Conservation (phyloP, 768 basidiomycete genomes). For the Tulasnella sp. region DNA sequence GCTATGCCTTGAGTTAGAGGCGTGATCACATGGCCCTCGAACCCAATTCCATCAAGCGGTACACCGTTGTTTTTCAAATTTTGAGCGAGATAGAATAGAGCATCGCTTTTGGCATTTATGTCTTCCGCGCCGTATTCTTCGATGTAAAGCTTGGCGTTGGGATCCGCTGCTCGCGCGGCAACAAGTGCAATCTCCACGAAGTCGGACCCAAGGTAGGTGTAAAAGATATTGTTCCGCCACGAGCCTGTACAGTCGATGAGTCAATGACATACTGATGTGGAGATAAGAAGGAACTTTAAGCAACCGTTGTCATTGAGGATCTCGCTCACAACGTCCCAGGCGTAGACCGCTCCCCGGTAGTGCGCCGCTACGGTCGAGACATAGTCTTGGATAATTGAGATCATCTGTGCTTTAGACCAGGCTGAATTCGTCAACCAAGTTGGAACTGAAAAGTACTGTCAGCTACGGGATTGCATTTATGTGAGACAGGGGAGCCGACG, state of each 20-base stretch:
- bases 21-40: constrained; percentile 23
- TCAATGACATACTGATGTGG: background rate
- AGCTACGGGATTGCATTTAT: background rate
- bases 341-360: constrained; percentile 20
- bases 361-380: constrained; percentile 43
- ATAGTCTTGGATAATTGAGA: constrained; percentile 52
- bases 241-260: constrained; percentile 43
- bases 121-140: constrained; percentile 32
- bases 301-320: constrained; percentile 22
- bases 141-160: constrained; percentile 30
- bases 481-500: background rate
- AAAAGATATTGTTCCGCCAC: constrained; percentile 58
- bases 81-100: constrained; percentile 58
- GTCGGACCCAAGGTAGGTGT: constrained; percentile 51
- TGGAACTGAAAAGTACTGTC: background rate
- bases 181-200: constrained; percentile 17
- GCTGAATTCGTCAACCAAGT: constrained; percentile 22
- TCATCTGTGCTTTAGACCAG: constrained; percentile 34
- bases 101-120: constrained; percentile 58
- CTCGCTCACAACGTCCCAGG: constrained; percentile 26
- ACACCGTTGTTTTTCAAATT: constrained; percentile 53
- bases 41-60: constrained; percentile 64
- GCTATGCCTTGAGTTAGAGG: background rate
- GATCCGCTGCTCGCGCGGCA: constrained; percentile 28
- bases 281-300: background rate